Conservation (phyloP, 139 green algal genomes). For the Diplosphaera chodatii region DNA sequence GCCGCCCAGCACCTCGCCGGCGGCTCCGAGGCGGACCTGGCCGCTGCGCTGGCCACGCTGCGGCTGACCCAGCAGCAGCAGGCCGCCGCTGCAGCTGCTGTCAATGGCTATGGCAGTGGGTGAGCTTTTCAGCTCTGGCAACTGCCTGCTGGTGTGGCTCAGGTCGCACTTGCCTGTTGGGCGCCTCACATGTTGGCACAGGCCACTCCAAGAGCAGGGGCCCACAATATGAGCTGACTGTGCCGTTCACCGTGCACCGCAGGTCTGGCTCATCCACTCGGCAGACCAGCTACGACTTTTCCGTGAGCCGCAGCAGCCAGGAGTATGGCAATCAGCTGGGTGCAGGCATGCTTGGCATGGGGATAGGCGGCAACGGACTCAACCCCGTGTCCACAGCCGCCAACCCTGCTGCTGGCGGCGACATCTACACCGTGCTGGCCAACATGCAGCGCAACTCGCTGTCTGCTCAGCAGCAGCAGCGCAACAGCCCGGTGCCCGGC, state of each 20-base stretch:
- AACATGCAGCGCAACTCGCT: neutral
- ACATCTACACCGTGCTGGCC: constrained; percentile 1
- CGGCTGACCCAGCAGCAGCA: neutral
- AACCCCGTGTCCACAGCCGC: no score
- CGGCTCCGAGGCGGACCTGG: neutral
- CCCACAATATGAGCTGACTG: no score
- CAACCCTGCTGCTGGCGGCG: neutral
- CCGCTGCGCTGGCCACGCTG: neutral
- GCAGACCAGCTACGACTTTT: neutral
- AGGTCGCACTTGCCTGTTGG: no score
- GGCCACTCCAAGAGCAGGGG: no score
- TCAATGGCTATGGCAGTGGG: neutral
- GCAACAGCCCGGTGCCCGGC: neutral
- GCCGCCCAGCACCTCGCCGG: neutral
- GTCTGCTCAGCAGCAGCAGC: neutral
- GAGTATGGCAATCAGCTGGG: neutral
- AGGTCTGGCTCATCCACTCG: neutral
- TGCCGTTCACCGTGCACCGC: no score
- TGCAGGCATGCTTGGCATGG: neutral
- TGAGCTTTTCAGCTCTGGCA: neutral
- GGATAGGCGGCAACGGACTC: no score
- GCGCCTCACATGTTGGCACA: no score
- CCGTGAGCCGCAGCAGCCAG: neutral
- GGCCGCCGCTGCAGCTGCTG: neutral
- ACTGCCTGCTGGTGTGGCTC: no score